Evolutionary conservation across 2,329 filamentous ascomycete species (phyloP).

Genomic region (Mariannaea sp.): DNA sequence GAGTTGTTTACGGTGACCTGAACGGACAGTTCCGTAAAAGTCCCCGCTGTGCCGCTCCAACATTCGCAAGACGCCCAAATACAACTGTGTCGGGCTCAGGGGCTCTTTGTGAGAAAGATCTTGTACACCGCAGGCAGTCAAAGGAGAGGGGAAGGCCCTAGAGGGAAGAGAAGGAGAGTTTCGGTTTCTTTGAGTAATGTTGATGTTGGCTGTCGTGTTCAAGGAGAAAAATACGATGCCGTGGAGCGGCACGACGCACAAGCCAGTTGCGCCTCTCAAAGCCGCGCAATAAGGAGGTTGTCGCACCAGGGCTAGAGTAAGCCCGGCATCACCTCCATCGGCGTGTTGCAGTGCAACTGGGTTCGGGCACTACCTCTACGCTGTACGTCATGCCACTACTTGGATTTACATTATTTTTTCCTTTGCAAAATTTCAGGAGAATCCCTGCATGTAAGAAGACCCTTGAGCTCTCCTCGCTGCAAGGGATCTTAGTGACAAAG

Average conservation of each 20-base stretch:
- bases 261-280: conserved; percentile 2
- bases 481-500: not conserved
- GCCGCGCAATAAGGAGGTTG: not conserved
- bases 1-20: not conserved
- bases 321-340: not conserved
- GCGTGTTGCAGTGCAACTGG: conserved; percentile 10
- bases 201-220: not conserved
- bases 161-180: not conserved
- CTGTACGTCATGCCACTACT: too few species aligned
- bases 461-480: not conserved
- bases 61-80: not conserved
- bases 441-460: too few species aligned
- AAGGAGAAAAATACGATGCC: not conserved
- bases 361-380: too few species aligned
- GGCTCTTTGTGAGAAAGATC: too few species aligned
- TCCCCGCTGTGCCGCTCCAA: not conserved
- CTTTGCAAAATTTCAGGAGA: too few species aligned
- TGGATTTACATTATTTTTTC: too few species aligned
- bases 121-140: too few species aligned
- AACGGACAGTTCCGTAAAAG: not conserved
- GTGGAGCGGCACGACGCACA: conserved; percentile 1
- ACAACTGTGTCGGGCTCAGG: too few species aligned
- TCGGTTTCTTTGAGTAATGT: not conserved
- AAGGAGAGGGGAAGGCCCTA: not conserved
- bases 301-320: conserved; percentile 10